phyloP scores from a whole-genome alignment of 345 rosid species.

The Lepidium aucheri region DNA sequence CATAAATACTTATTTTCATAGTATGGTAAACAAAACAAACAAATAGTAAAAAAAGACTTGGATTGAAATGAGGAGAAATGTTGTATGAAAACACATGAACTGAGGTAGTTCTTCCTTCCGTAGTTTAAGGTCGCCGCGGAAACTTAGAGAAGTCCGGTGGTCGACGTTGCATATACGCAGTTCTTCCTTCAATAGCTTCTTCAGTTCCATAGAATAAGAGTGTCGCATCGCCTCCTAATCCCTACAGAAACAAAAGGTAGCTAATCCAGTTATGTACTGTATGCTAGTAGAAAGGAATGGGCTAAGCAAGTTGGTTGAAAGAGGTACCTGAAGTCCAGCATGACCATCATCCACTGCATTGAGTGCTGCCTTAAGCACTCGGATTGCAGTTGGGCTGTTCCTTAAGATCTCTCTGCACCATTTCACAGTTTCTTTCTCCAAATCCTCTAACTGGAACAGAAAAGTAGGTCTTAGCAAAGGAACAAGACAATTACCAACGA shows the following conservation, averaged over 20 bases:
- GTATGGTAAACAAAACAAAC: background rate
- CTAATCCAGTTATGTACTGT: background rate
- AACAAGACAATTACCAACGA: background rate
- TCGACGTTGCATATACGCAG: slow-evolving; percentile 63
- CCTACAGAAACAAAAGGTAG: slow-evolving; percentile 29
- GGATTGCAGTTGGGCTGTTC: slow-evolving; percentile 88
- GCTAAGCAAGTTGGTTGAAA: background rate
- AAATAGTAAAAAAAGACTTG: background rate
- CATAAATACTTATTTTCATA: background rate
- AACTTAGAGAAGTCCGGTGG: slow-evolving; percentile 77
- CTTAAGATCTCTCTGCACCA: slow-evolving; percentile 89
- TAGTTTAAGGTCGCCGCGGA: slow-evolving; percentile 53
- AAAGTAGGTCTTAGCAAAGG: background rate
- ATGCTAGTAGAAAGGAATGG: background rate
- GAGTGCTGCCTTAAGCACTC: slow-evolving; percentile 84
- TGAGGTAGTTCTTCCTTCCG: background rate
- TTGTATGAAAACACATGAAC: background rate
- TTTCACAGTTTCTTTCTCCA: slow-evolving; percentile 80
- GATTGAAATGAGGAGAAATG: background rate
- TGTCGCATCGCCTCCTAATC: slow-evolving; percentile 79
- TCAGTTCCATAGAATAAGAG: slow-evolving; percentile 82
- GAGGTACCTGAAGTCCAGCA: slow-evolving; percentile 76
- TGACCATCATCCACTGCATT: slow-evolving; percentile 95
- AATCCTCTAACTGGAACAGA: slow-evolving; percentile 48
- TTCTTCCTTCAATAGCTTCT: slow-evolving; percentile 80